Conservation (phyloP, 345 rosid species). For the Brassica carinata region DNA sequence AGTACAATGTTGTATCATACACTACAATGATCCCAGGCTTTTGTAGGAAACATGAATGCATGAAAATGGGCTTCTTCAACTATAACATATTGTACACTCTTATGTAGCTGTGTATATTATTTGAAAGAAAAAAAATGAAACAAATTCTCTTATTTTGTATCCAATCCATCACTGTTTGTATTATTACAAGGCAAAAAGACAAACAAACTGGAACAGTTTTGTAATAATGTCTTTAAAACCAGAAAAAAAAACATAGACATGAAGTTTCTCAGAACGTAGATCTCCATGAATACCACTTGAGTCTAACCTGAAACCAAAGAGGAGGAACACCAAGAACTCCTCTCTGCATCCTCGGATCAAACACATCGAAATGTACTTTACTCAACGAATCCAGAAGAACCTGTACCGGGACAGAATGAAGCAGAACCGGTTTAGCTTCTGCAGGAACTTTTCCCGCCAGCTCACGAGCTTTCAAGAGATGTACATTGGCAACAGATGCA, state of each 20-base stretch:
- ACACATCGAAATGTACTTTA: constrained; percentile 74
- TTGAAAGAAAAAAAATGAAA: not conserved
- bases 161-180: constrained; percentile 14
- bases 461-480: constrained; percentile 80
- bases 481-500: constrained; percentile 83
- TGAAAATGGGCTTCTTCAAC: constrained; percentile 23
- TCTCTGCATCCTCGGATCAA: constrained; percentile 70
- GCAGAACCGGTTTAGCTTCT: constrained; percentile 74
- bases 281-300: constrained; percentile 83
- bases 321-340: constrained; percentile 83
- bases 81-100: constrained; percentile 1
- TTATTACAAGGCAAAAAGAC: constrained; percentile 25
- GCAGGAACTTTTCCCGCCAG: constrained; percentile 61
- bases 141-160: constrained; percentile 15
- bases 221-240: constrained; percentile 29
- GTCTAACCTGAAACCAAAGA: constrained; percentile 73
- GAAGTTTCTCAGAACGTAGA: constrained; percentile 49
- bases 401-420: constrained; percentile 80
- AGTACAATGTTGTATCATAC: constrained; percentile 40
- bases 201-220: not conserved
- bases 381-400: constrained; percentile 65
- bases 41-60: constrained; percentile 40
- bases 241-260: not conserved
- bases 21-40: constrained; percentile 39
- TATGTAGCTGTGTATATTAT: not conserved